A percentile compares a stretch with the other conserved stretches of the same genome.
Evolutionary conservation across 352 stramenopile species (phyloP).

Genomic region (Phytophthora palmivora): DNA sequence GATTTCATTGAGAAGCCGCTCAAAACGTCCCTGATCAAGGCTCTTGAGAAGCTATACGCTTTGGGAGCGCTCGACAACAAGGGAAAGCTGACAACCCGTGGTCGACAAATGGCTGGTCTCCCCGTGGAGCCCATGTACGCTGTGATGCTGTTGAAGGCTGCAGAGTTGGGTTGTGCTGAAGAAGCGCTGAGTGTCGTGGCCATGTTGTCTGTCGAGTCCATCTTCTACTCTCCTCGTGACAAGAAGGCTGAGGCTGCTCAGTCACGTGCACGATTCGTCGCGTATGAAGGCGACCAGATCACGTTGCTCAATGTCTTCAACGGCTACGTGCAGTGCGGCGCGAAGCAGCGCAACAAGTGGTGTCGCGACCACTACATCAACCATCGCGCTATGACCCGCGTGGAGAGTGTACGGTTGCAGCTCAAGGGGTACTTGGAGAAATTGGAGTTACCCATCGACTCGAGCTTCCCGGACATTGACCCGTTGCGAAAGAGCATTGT

Average conservation of each 20-base stretch:
- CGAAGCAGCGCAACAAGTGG: constrained; percentile 88
- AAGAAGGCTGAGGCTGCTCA: constrained; percentile 86
- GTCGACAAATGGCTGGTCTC: constrained; percentile 85
- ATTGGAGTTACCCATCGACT: constrained; percentile 69
- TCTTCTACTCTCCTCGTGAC: constrained; percentile 89
- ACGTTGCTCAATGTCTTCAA: constrained; percentile 88
- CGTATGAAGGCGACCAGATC: constrained; percentile 88
- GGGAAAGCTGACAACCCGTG: constrained; percentile 72
- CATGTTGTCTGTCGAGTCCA: constrained; percentile 91
- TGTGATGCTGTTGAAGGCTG: constrained; percentile 87
- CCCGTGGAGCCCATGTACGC: constrained; percentile 91
- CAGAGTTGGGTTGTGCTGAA: constrained; percentile 79
- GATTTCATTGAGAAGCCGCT: constrained; percentile 91
- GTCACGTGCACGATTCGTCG: constrained; percentile 78
- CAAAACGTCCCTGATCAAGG: constrained; percentile 74
- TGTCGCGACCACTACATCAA: constrained; percentile 90
- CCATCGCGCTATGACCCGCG: constrained; percentile 79
- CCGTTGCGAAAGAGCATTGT: constrained; percentile 90
- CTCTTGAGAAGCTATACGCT: constrained; percentile 86
- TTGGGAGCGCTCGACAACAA: constrained; percentile 71
- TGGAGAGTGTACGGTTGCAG: constrained; percentile 85
- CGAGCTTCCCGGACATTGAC: constrained; percentile 80
- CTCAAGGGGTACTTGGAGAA: constrained; percentile 77
- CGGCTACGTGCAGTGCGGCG: constrained; percentile 69
- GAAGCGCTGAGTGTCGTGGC: constrained; percentile 88